Percentiles rank a stretch among this genome's conserved stretches.
These are phyloP conservation scores for Achlya hypogyna DNA, from an alignment of 352 stramenopile genomes.

Conservation along the genomic window DNA sequence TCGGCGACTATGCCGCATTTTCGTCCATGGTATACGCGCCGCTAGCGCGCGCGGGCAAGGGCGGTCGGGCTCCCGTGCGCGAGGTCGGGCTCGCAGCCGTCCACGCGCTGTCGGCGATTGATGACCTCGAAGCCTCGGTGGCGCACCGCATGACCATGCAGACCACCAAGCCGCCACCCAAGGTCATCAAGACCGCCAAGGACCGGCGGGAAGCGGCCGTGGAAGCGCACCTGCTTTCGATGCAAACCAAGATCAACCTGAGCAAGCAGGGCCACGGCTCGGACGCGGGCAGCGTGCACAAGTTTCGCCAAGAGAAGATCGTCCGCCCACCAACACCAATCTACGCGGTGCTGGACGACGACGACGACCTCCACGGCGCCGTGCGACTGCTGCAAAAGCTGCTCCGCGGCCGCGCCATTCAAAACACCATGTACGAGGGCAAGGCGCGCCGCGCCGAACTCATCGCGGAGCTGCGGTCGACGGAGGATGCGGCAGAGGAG, in stretches of 20 bases:
- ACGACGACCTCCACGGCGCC: constrained; percentile 51
- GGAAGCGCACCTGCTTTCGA: constrained; percentile 75
- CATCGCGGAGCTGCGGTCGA: constrained; percentile 80
- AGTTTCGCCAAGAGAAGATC: constrained; percentile 26
- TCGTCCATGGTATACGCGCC: constrained; percentile 80
- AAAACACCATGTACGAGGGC: constrained; percentile 92
- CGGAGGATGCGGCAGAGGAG: constrained; percentile 31
- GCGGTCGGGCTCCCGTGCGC: constrained; percentile 30
- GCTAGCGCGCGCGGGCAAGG: constrained; percentile 46
- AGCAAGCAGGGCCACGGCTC: constrained; percentile 28
- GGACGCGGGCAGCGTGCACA: not conserved
- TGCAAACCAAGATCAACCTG: constrained; percentile 80
- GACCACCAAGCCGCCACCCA: constrained; percentile 32
- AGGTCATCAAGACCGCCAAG: constrained; percentile 54
- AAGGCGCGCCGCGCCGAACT: constrained; percentile 81
- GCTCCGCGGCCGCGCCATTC: constrained; percentile 80
- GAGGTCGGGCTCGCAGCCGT: constrained; percentile 50
- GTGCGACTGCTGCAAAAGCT: constrained; percentile 82
- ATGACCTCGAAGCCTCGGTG: constrained; percentile 54
- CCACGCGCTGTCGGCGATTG: constrained; percentile 39
- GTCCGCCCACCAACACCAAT: constrained; percentile 72
- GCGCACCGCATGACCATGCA: constrained; percentile 38
- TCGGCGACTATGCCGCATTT: constrained; percentile 82
- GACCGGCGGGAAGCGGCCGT: constrained; percentile 67
- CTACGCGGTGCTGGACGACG: constrained; percentile 33